Evolutionary conservation across 116 monocot genomes (phyloP), one percentile per base, ranked within the genome.

Genomic region (Posidonia oceanica): DNA sequence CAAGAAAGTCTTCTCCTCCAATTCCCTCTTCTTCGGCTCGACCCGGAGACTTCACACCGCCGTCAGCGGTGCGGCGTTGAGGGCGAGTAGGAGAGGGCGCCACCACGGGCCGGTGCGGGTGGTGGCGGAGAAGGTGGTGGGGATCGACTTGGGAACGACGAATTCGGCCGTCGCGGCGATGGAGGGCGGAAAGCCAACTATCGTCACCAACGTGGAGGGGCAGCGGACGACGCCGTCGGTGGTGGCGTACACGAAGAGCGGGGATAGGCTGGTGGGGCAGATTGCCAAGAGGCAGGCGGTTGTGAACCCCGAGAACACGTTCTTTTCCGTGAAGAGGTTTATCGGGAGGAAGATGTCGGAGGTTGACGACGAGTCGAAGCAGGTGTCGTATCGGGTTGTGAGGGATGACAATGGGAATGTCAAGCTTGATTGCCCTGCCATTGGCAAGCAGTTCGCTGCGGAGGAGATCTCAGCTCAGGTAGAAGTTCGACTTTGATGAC

Each of bases 271-370:
- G 36, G 85, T 85, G 4, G 85, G 85, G 42, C 81, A 85, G 78
- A 85, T 85, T 65, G 85, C 85, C 16, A 85, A 85, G 81, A 56
- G 85, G 56, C 81, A 85, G 78, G 80, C 80, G 12, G 85, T 75
- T 44, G 75, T 75, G 17, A 75, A 75, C 75, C 75, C 75, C 1
- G 75, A 75, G 75, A 75, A 75, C 36, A 75, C 75, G 1, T 75
- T 75, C 60, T 75, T 75, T 58, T 75, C 23, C 23, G 75, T 75
- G 0, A 84, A 84, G 78, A 62, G 84, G 53, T 80, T 84, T 69
- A 78, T 84, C n/a, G 84, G 84, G 67, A 67, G 80, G 64, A 85
- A 85, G 79, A 85, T 81, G 79, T 14, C 55, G 17, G 85, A 85
- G 72, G 79, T 80, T 13, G 60, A 73, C 44, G 82, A 81, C 63